Evolutionary conservation across 345 rosid genomes (phyloP).

Genomic region (Garcia nutans): DNA sequence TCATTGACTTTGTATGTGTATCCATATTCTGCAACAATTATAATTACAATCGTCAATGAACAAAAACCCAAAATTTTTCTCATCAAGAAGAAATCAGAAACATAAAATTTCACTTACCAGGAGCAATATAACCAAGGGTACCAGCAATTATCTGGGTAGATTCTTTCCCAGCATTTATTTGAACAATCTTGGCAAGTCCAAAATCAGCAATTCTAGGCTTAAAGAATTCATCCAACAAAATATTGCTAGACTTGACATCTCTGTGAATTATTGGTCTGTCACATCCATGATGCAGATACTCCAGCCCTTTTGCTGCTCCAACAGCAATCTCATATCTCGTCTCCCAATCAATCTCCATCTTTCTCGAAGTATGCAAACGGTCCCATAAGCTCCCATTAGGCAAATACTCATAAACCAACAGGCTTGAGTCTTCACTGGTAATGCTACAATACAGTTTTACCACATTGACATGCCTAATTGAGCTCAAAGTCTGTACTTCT

Average conservation of each 20-base stretch:
- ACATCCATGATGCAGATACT: conserved; percentile 85
- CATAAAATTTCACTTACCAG: conserved; percentile 47
- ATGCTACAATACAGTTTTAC: conserved; percentile 93
- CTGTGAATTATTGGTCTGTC: conserved; percentile 74
- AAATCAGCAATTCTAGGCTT: conserved; percentile 90
- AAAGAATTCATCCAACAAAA: conserved; percentile 69
- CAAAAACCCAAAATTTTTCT: neutral
- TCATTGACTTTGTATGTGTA: conserved; percentile 77
- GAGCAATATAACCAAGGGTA: conserved; percentile 94
- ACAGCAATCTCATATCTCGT: conserved; percentile 74
- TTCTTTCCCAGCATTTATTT: conserved; percentile 44
- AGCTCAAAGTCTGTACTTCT: conserved; percentile 85
- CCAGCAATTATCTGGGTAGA: conserved; percentile 80
- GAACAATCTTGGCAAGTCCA: conserved; percentile 90
- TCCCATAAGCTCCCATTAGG: conserved; percentile 97
- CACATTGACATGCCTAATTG: conserved; percentile 84
- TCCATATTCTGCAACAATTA: conserved; percentile 66
- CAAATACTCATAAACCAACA: conserved; percentile 85
- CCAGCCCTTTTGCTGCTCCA: conserved; percentile 84
- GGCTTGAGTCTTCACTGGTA: conserved; percentile 85
- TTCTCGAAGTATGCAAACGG: conserved; percentile 54
- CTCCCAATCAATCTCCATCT: conserved; percentile 83
- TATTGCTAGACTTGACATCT: conserved; percentile 87
- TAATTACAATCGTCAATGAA: neutral
- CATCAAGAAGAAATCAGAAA: neutral